Evolutionary conservation across 805 yeast species (phyloP), one percentile per base, ranked within the genome.

Genomic region (Tetrapisispora iriomotensis): DNA sequence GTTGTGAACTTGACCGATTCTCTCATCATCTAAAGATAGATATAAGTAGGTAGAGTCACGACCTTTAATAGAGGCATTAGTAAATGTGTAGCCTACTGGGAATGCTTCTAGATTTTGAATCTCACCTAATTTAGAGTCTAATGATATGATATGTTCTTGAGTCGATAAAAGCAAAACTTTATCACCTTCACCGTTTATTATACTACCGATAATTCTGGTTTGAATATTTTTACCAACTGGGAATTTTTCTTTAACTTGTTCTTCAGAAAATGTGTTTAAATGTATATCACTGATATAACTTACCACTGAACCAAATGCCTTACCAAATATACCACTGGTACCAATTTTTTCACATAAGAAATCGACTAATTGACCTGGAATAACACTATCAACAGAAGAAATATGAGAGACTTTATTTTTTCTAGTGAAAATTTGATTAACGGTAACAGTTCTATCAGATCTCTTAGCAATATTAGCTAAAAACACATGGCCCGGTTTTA

Each of bases 321-420:
- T 82, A 46, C 82, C 74, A n/a, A 71, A 60, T 14, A 85, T 60
- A 45, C 98, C 98, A 27, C 72, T 61, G 8, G 65, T 56, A 21
- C 70, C 60, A 17, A 77, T 71, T 8, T 75, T 77, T 17, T 80
- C 70, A 17, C 87, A 72, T 22, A 79, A 62, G 6, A 87, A 82
- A 42, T 82, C 86, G 8, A 88, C 85, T 9, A 79, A 53, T 46
- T 79, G 74, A 51, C 98, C 99, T 3, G 99, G 94, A 28, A 82
- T 71, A 21, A 88, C 71, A 4, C 94, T 76, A 51, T 87, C 94
- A 17, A 85, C 65, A 2, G 94, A 76, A 1, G 86, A 70, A 31
- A 82, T 77, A 6, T 81, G 65, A 4, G 74, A 54, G 7, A 74
- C 54, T 6, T 75, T 61, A 18, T 66, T 50, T 41, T 74, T 70